Evolutionary conservation across 345 rosid species (phyloP), one percentile per base, ranked within the genome.

Genomic region (Pistacia vera): DNA sequence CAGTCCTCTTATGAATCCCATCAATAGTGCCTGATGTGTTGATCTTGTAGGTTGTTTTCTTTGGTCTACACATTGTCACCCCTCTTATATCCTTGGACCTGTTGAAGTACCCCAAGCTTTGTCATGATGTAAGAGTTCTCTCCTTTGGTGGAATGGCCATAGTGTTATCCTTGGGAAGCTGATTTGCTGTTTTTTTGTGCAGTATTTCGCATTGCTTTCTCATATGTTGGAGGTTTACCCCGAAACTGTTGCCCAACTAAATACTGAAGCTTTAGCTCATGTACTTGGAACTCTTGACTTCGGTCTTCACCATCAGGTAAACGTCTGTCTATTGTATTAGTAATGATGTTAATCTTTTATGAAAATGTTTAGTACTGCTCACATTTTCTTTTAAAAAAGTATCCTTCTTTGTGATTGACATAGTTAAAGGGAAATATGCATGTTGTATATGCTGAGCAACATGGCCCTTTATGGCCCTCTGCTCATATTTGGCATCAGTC

Each of bases 181-280:
- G 78, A 80, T 73, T 20, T 56, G 28, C 54, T 20, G 36, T 74
- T 66, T 66, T 84, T 25, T 78, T 83, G 59, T 82, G 90, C 90
- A 93, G 99, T 93, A 93, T 81, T 93, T 93, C 83, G 86, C 91
- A 1, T 84, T 93, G 79, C 72, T 96, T 65, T 96, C 97, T 44
- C 99, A 96, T 79, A 82, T 96, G 90, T 76, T 96, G 79, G 99
- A 93, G 88, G 99, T 96, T 20, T 96, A 96, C 80, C 99, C 99
- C 4, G 98, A 93, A 83, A 90, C 91, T 74, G 88, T 93, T 55
- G 92, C 92, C 35, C 94, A 86, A 73, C 85, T 93, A 78, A 87
- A 86, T 66, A 77, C 77, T 66, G 95, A 93, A 54, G 93, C 97
- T 80, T 92, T 96, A 81, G 81, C 79, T 69, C 97, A 92, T 81